Conservation (phyloP, 2,329 filamentous ascomycete species). For the Fusarium torulosum region DNA sequence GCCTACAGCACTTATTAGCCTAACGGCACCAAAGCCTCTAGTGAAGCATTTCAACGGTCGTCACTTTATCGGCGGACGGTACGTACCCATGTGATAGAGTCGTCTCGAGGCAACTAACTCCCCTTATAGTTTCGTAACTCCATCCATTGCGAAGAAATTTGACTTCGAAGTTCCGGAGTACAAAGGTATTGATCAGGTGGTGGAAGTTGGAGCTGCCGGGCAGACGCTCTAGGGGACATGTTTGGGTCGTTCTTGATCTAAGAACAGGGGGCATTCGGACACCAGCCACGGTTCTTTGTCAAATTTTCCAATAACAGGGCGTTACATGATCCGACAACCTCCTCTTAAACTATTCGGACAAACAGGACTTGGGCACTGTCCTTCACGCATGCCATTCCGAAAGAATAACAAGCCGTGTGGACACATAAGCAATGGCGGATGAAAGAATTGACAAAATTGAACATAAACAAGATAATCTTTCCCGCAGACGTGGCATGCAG, state of each 20-base stretch:
- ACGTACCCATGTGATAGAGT: conserved; percentile 49
- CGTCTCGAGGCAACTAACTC: conserved; percentile 31
- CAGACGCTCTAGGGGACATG: conserved; percentile 63
- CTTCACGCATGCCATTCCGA: conserved; percentile 63
- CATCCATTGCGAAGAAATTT: conserved; percentile 85
- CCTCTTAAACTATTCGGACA: conserved; percentile 70
- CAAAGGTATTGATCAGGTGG: conserved; percentile 87
- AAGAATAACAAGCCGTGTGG: conserved; percentile 58
- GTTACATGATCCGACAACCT: conserved; percentile 67
- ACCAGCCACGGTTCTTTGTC: conserved; percentile 20
- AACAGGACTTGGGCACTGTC: conserved; percentile 69
- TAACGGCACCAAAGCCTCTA: conserved; percentile 94
- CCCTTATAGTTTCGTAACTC: conserved; percentile 77
- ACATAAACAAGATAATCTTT: conserved; percentile 70
- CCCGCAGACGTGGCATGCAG: conserved; percentile 70
- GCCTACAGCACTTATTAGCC: conserved; percentile 83
- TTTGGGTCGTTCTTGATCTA: conserved; percentile 9
- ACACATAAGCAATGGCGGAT: conserved; percentile 62
- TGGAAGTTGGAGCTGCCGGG: conserved; percentile 72
- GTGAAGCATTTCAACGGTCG: conserved; percentile 85
- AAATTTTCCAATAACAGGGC: conserved; percentile 14
- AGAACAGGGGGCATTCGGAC: conserved; percentile 9
- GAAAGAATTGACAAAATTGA: conserved; percentile 66
- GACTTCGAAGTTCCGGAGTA: conserved; percentile 85
- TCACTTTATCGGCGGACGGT: conserved; percentile 92